phyloP scores from a whole-genome alignment of 192 early-diverging fungal genomes.

The Geranomyces variabilis region DNA sequence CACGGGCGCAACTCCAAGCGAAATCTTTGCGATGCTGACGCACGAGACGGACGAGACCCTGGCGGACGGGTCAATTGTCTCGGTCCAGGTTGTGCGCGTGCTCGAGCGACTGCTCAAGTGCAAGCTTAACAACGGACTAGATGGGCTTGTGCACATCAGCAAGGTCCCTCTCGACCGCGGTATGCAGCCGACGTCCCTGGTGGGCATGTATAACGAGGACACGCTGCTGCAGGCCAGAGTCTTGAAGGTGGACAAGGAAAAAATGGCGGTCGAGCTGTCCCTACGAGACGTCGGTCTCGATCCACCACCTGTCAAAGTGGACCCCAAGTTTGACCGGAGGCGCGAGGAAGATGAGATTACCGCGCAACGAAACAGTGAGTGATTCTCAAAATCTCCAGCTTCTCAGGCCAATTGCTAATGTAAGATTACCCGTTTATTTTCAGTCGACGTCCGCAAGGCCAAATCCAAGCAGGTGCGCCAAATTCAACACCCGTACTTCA shows the following conservation, averaged over 20 bases:
- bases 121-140: constrained; percentile 77
- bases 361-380: constrained; percentile 27
- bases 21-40: constrained; percentile 83
- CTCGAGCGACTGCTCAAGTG: constrained; percentile 77
- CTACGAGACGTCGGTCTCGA: constrained; percentile 64
- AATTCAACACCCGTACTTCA: constrained; percentile 87
- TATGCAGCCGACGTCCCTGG: constrained; percentile 5
- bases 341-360: constrained; percentile 29
- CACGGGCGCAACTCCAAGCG: constrained; percentile 53
- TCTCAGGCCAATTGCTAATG: not conserved
- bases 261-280: constrained; percentile 76
- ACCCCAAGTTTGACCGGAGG: constrained; percentile 63
- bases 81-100: constrained; percentile 69
- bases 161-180: constrained; percentile 40
- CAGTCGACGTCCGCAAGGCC: constrained; percentile 32
- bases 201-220: constrained; percentile 60
- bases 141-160: constrained; percentile 77
- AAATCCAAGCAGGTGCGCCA: constrained; percentile 55
- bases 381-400: not conserved
- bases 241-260: constrained; percentile 76
- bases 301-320: constrained; percentile 49
- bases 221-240: constrained; percentile 77
- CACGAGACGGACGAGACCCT: constrained; percentile 78
- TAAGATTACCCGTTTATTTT: not conserved
- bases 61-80: constrained; percentile 67